phyloP scores from a whole-genome alignment of 768 basidiomycete species.

The Gloeopeniophorella convolvens region DNA sequence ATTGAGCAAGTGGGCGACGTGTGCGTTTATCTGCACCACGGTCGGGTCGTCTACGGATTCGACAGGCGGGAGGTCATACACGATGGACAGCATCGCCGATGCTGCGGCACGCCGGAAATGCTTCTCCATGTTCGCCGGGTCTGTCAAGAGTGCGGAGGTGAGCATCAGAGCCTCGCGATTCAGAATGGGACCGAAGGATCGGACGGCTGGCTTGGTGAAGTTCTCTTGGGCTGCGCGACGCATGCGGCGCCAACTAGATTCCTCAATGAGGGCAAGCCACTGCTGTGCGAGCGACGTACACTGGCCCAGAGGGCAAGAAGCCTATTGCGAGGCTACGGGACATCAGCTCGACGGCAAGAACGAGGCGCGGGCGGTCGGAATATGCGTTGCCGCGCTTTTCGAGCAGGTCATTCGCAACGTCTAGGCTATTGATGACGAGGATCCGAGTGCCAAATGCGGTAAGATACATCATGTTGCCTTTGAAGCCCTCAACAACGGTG shows the following conservation, averaged over 20 bases:
- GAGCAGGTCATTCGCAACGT: conserved; percentile 32
- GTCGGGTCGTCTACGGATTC: conserved; percentile 7
- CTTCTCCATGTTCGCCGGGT: conserved; percentile 22
- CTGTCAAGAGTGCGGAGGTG: conserved; percentile 25
- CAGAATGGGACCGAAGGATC: too few relatives aligned
- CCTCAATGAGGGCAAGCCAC: background rate
- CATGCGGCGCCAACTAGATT: conserved; percentile 6
- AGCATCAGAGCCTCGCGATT: conserved; percentile 29
- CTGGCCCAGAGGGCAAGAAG: conserved; percentile 21
- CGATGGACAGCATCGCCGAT: conserved; percentile 23
- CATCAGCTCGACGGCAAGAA: conserved; percentile 28
- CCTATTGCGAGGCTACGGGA: conserved; percentile 27
- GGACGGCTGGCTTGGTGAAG: background rate
- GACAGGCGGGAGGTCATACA: background rate
- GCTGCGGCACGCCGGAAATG: conserved; percentile 24
- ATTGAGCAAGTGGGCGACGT: background rate
- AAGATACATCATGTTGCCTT: conserved; percentile 5
- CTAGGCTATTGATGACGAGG: conserved; percentile 29
- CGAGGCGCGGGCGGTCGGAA: conserved; percentile 25
- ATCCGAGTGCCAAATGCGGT: conserved; percentile 10
- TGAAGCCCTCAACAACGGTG: background rate
- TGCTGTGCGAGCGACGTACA: too few relatives aligned
- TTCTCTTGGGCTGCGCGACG: conserved; percentile 11
- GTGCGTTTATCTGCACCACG: background rate
- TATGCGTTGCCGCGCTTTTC: conserved; percentile 29